Conservation (phyloP, 2,329 filamentous ascomycete species). For the Lachnellula arida region DNA sequence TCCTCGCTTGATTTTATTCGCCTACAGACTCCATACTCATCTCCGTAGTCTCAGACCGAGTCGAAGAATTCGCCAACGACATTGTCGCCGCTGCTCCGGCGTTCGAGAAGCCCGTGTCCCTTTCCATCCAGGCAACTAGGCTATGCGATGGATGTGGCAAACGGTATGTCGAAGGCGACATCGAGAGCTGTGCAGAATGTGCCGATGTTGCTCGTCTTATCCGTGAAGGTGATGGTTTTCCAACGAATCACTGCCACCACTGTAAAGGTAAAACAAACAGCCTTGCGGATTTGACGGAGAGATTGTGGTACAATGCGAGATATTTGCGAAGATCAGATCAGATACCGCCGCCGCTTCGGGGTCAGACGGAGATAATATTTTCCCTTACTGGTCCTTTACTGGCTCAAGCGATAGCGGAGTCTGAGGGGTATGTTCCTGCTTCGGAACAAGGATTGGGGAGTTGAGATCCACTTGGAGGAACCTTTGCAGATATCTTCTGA, state of each 20-base stretch:
- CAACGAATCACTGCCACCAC: not conserved
- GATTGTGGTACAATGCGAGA: no score
- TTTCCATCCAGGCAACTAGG: no score
- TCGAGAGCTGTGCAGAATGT: not conserved
- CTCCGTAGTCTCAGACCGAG: no score
- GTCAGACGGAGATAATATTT: not conserved
- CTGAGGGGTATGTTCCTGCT: not conserved
- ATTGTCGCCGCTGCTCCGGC: no score
- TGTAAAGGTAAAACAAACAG: not conserved
- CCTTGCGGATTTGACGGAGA: not conserved
- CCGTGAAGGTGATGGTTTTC: not conserved
- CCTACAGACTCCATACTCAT: no score
- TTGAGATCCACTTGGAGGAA: not conserved
- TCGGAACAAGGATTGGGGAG: not conserved
- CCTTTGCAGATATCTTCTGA: not conserved
- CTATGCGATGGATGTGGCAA: no score
- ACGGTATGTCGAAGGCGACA: not conserved
- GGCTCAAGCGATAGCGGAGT: no score
- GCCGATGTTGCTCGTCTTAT: not conserved
- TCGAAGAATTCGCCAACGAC: no score
- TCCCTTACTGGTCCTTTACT: no score
- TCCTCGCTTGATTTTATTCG: no score
- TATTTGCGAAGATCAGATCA: no score
- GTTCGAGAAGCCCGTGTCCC: no score
- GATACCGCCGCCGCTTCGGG: not conserved